These are phyloP conservation scores for Plasmodium yoelii DNA, from an alignment of 169 alveolate genomes.

Conservation along the genomic window DNA sequence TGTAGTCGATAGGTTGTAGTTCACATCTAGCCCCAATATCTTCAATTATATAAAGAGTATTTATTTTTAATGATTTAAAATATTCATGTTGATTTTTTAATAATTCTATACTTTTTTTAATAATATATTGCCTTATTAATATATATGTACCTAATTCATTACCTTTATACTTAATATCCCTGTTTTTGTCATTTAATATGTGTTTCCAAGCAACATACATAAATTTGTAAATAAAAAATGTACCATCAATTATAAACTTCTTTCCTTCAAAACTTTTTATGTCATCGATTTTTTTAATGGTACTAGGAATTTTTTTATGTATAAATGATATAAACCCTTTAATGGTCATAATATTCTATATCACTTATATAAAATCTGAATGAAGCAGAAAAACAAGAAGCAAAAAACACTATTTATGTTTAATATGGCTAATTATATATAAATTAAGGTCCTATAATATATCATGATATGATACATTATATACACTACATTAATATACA, in stretches of 20 bases:
- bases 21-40: constrained; percentile 76
- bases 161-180: constrained; percentile 42
- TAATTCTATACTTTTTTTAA: constrained; percentile 65
- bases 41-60: constrained; percentile 70
- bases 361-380: background rate
- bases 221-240: constrained; percentile 67
- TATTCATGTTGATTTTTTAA: constrained; percentile 71
- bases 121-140: constrained; percentile 57
- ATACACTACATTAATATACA: too few species aligned
- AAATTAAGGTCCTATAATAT: too few species aligned
- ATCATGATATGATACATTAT: too few species aligned
- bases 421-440: too few species aligned
- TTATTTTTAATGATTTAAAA: constrained; percentile 69
- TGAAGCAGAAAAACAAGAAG: background rate
- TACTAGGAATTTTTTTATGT: constrained; percentile 70
- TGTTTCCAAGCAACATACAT: constrained; percentile 77
- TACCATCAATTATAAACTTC: constrained; percentile 72
- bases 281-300: constrained; percentile 68
- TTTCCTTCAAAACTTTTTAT: constrained; percentile 71
- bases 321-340: constrained; percentile 67
- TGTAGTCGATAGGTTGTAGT: constrained; percentile 67
- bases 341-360: constrained; percentile 69
- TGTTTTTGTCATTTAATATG: constrained; percentile 58
- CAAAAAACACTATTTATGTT: too few species aligned
- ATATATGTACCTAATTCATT: constrained; percentile 57